Evolutionary conservation across 2,329 filamentous ascomycete species (phyloP).

Genomic region (Trichophyton rubrum): DNA sequence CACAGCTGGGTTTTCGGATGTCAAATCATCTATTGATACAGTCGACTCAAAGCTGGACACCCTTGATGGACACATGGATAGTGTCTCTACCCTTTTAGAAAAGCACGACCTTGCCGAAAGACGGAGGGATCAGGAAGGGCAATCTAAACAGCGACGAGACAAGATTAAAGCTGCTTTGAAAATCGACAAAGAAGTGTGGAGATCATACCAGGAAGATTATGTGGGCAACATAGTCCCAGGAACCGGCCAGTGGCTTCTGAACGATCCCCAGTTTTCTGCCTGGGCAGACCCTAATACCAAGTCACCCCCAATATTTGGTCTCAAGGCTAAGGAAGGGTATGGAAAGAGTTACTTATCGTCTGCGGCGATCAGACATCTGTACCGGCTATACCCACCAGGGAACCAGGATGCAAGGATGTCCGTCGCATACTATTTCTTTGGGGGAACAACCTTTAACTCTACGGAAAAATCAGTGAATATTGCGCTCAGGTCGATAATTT

Average conservation of each 20-base stretch:
- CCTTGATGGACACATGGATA: constrained; percentile 8
- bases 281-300: constrained; percentile 7
- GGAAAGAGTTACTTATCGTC: constrained; percentile 13
- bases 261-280: constrained; percentile 10
- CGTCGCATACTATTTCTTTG: constrained; percentile 13
- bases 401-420: constrained; percentile 8
- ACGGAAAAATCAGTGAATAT: constrained; percentile 13
- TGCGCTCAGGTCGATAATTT: constrained; percentile 10
- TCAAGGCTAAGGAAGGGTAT: constrained; percentile 12
- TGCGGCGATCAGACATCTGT: constrained; percentile 9
- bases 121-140: constrained; percentile 9
- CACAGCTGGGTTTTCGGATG: constrained; percentile 10
- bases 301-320: constrained; percentile 8
- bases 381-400: constrained; percentile 9
- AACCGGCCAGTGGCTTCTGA: constrained; percentile 11
- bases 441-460: constrained; percentile 8
- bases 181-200: constrained; percentile 13
- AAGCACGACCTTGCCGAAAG: constrained; percentile 4
- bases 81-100: constrained; percentile 9
- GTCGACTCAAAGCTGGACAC: constrained; percentile 11
- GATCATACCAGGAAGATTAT: constrained; percentile 12
- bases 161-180: constrained; percentile 13
- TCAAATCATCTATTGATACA: constrained; percentile 8
- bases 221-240: constrained; percentile 9
- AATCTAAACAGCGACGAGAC: constrained; percentile 8